Conservation (phyloP, 1,284 basidiomycete species). For the Pseudozyma thailandica region DNA sequence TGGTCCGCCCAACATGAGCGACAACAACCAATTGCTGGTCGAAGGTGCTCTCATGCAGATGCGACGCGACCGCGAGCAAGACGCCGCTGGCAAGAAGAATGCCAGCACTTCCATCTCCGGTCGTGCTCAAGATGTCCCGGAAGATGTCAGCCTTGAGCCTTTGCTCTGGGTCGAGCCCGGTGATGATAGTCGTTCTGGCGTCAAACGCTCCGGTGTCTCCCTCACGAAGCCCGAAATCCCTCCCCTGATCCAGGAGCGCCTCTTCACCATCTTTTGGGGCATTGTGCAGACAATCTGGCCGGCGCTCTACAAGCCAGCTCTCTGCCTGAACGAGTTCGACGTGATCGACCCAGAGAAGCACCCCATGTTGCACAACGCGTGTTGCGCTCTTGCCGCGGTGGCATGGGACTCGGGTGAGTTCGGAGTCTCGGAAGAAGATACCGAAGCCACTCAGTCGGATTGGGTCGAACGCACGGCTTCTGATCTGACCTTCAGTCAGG, state of each 20-base stretch:
- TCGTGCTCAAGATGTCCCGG: slow-evolving; percentile 3
- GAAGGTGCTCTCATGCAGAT: slow-evolving; percentile 31
- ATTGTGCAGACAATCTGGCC: slow-evolving; percentile 53
- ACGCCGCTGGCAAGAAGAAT: not conserved
- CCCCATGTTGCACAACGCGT: slow-evolving; percentile 54
- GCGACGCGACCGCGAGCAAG: slow-evolving; percentile 21
- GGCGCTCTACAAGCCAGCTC: slow-evolving; percentile 38
- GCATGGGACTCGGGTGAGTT: slow-evolving; percentile 49
- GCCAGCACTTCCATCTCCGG: not conserved
- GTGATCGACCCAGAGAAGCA: slow-evolving; percentile 47
- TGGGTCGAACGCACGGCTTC: slow-evolving; percentile 44
- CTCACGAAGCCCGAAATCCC: slow-evolving; percentile 44
- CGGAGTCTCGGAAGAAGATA: slow-evolving; percentile 35
- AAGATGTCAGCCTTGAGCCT: slow-evolving; percentile 35
- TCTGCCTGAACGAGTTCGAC: slow-evolving; percentile 32
- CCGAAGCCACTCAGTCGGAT: slow-evolving; percentile 38
- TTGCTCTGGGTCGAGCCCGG: slow-evolving; percentile 44
- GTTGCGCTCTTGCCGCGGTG: slow-evolving; percentile 43
- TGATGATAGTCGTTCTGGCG: slow-evolving; percentile 18
- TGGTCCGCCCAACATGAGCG: slow-evolving; percentile 8
- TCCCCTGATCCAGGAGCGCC: slow-evolving; percentile 39
- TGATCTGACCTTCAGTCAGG: slow-evolving; percentile 37
- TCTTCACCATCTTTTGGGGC: slow-evolving; percentile 52
- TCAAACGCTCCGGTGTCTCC: slow-evolving; percentile 36
- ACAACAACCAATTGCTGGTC: slow-evolving; percentile 24